phyloP scores from a whole-genome alignment of 495 filamentous ascomycete genomes.

The Aspergillus campestris region DNA sequence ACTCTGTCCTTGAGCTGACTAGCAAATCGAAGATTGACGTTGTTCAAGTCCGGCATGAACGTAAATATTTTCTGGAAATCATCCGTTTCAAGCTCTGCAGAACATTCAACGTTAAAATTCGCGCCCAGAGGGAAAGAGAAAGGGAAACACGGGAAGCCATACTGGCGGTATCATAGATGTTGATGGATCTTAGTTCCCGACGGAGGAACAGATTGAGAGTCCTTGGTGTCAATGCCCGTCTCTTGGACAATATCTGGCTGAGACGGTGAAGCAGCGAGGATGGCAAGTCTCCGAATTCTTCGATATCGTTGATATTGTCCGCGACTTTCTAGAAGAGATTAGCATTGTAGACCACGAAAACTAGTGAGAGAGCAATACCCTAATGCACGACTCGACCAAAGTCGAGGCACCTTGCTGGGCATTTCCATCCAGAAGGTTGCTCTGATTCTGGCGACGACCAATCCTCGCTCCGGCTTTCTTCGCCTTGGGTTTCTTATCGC shows the following conservation, averaged over 20 bases:
- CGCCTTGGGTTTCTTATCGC: conserved; percentile 50
- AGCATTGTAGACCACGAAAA: background rate
- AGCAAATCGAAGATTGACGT: conserved; percentile 67
- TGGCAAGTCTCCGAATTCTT: conserved; percentile 76
- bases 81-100: conserved; percentile 54
- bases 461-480: conserved; percentile 48
- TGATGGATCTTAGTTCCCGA: conserved; percentile 53
- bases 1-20: conserved; percentile 79
- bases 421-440: conserved; percentile 68
- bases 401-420: conserved; percentile 60
- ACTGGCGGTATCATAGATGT: conserved; percentile 73
- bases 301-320: conserved; percentile 70
- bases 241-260: conserved; percentile 72
- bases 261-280: conserved; percentile 59
- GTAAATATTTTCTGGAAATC: conserved; percentile 77
- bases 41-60: conserved; percentile 55
- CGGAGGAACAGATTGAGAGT: conserved; percentile 75
- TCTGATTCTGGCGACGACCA: conserved; percentile 64
- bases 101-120: conserved; percentile 7
- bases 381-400: conserved; percentile 69
- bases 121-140: background rate
- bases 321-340: conserved; percentile 53
- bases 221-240: conserved; percentile 57
- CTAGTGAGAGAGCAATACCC: conserved; percentile 28
- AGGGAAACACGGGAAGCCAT: conserved; percentile 12